A percentile compares a stretch with the other conserved stretches of the same genome.
These are phyloP conservation scores for Endotrypanum monterogeii DNA, from an alignment of 208 protist species.

Conservation along the genomic window DNA sequence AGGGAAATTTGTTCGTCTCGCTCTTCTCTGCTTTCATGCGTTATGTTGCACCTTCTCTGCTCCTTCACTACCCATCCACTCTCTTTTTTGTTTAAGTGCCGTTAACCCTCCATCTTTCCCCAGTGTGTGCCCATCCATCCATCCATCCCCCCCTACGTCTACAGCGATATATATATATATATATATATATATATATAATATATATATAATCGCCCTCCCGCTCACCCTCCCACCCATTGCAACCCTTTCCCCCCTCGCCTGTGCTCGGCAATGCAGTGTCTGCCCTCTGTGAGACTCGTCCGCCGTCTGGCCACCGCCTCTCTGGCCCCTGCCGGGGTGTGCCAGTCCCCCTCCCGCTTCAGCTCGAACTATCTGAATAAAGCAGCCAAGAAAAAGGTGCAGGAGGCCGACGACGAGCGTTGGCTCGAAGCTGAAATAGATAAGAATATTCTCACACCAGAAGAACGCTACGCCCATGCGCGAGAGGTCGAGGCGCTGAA, in stretches of 20 bases:
- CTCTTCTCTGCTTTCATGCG: constrained; percentile 3
- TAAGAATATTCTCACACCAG: constrained; percentile 75
- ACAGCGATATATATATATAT: neutral
- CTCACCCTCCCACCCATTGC: neutral
- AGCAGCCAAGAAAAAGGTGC: constrained; percentile 51
- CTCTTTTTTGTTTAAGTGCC: no score
- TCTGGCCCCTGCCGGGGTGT: constrained; percentile 9
- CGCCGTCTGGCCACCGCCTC: constrained; percentile 7
- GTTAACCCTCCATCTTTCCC: neutral
- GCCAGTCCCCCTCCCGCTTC: constrained; percentile 17
- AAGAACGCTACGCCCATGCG: constrained; percentile 82
- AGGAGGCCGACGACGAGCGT: constrained; percentile 54
- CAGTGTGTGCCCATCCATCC: no score
- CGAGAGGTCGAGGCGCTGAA: constrained; percentile 65
- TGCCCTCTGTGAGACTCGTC: constrained; percentile 11
- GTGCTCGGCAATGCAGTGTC: constrained; percentile 17
- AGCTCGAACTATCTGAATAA: constrained; percentile 38
- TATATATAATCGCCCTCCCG: neutral
- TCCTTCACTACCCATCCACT: no score
- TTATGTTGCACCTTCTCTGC: no score
- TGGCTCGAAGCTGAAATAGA: constrained; percentile 91
- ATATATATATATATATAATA: neutral
- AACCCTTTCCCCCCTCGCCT: neutral
- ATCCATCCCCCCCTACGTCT: neutral
- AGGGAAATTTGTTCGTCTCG: neutral